Percentiles rank a stretch among this genome's conserved stretches.
Conservation (phyloP, 2,329 filamentous ascomycete species). For the Chrysosporium keratinophilum region DNA sequence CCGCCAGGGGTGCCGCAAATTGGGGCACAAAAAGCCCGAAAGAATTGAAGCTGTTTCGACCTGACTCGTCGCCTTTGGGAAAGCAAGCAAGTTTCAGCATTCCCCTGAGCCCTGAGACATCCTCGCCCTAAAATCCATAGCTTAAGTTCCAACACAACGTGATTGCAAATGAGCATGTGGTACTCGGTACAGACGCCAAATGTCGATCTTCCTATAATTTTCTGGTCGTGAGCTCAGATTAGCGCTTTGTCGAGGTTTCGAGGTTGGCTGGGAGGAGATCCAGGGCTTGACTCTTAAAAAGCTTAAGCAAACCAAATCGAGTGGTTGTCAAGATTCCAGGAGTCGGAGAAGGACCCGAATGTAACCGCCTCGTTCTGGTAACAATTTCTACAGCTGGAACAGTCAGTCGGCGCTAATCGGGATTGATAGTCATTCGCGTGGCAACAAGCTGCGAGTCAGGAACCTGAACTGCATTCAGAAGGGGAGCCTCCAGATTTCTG, state of each 20-base stretch:
- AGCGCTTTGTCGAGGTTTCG: too few species aligned
- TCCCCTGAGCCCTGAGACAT: background rate
- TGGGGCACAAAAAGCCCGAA: background rate
- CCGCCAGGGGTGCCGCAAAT: slow-evolving; percentile 1
- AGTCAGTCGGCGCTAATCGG: background rate
- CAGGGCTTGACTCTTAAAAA: background rate
- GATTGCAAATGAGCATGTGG: background rate
- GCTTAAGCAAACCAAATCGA: slow-evolving; percentile 1
- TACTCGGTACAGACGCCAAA: slow-evolving; percentile 1
- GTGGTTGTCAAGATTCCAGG: background rate
- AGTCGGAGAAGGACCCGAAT: background rate
- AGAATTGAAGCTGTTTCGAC: background rate
- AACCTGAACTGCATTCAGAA: too few species aligned
- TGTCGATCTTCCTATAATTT: slow-evolving; percentile 5
- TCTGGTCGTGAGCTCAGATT: too few species aligned
- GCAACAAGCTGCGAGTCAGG: background rate
- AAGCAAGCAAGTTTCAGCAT: background rate
- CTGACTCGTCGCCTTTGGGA: background rate
- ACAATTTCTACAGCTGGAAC: background rate
- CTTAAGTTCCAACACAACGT: background rate
- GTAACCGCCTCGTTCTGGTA: slow-evolving; percentile 12
- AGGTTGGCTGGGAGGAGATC: background rate
- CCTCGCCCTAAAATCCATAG: background rate
- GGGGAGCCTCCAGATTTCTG: background rate
- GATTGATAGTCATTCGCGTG: background rate